Evolutionary conservation across 768 basidiomycete genomes (phyloP).

Genomic region (Panaeolus cyanescens): DNA sequence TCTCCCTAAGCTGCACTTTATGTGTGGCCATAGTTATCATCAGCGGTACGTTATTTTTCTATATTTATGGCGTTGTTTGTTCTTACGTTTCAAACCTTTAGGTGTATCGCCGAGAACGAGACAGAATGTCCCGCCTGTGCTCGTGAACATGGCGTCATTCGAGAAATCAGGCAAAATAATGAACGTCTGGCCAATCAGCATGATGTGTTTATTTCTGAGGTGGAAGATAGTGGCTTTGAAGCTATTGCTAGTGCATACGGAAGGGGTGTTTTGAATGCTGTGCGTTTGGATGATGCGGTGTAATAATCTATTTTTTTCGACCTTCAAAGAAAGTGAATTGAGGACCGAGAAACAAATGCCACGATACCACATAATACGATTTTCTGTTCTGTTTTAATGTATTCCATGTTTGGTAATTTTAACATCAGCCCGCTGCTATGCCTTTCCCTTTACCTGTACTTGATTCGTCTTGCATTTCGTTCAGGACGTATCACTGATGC

Average conservation of each 20-base stretch:
- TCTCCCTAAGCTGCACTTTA: conserved; percentile 92
- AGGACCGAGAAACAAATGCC: no score
- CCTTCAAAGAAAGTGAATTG: neutral
- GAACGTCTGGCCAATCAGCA: conserved; percentile 82
- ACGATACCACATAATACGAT: neutral
- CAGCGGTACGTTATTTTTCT: conserved; percentile 60
- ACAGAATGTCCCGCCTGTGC: conserved; percentile 90
- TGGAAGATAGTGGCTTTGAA: conserved; percentile 71
- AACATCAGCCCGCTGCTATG: no score
- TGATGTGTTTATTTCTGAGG: conserved; percentile 76
- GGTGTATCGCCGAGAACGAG: conserved; percentile 88
- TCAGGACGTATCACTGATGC: no score
- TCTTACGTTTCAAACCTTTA: conserved; percentile 27
- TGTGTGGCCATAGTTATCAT: conserved; percentile 98
- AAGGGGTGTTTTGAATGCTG: conserved; percentile 58
- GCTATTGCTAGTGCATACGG: conserved; percentile 73
- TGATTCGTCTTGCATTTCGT: no score
- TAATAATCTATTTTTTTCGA: neutral
- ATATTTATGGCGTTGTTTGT: neutral
- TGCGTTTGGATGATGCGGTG: conserved; percentile 34
- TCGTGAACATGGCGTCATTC: conserved; percentile 82
- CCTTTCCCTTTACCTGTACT: no score
- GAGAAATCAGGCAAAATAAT: conserved; percentile 88
- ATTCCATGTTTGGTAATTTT: no score
- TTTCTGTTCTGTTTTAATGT: no score